Evolutionary conservation across 305 asterid species (phyloP), one percentile per base, ranked within the genome.

Genomic region (Fraxinus albicans): DNA sequence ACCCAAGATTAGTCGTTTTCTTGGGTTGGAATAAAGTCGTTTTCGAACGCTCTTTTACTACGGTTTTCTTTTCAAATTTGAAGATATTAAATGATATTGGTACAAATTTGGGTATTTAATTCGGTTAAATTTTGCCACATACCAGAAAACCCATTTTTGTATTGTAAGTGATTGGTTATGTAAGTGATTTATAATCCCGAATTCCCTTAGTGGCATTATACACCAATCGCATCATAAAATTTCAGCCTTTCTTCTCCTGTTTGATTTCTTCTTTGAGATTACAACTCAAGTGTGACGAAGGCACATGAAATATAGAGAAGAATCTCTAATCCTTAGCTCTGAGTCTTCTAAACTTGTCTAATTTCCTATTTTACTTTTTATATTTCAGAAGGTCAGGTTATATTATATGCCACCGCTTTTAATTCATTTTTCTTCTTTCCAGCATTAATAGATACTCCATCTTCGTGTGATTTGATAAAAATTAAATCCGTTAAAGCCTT

Each of bases 61-160:
- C 47, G 17, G 6, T 73, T 31, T 50, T 75, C 78, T 69, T 38
- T 67, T 65, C 69, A 69, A 53, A 79, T 84, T 67, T 15, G 7
- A 60, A 19, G 75, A 50, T 31, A n/a, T 65, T 74, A 79, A 6
- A 58, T 58, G 44, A 80, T 23, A 4, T 35, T 69, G 77, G 58
- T 78, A 40, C 69, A 77, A 69, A 69, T 77, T 50, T 72, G 55
- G 35, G 75, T 38, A 23, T 60, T 27, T 36, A 63, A 76, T 81
- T 78, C 82, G 23, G 76, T 13, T 70, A 29, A 74, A 67, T 73
- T 86, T 83, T 44, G 77, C 83, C 35, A 50, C 86, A 79, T 78
- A 74, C 13, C 8, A 50, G 78, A 76, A 65, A 80, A 63, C 3
- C 77, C 78, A 76, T 63, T 82, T 82, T 60, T 47, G 55, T 55